Evolutionary conservation across 805 yeast genomes (phyloP).

Genomic region (Alloascoidea hylecoeti): DNA sequence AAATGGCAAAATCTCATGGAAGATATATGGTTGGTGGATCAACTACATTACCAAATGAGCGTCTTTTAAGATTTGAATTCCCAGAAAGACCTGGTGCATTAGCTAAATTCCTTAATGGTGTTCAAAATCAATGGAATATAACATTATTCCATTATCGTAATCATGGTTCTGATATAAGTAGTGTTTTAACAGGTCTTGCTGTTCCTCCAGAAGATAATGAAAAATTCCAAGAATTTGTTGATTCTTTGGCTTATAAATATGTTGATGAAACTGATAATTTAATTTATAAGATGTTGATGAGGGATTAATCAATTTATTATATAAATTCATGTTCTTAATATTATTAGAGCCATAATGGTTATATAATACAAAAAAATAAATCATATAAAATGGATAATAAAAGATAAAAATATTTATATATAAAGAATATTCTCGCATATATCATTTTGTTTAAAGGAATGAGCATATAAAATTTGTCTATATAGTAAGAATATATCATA

Average conservation of each 20-base stretch:
- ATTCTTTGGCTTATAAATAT: conserved; percentile 60
- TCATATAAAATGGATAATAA: too few species aligned
- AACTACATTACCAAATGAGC: conserved; percentile 58
- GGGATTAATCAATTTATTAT: not conserved
- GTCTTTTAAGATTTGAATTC: conserved; percentile 75
- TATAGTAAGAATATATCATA: too few species aligned
- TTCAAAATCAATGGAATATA: conserved; percentile 78
- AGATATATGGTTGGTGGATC: conserved; percentile 94
- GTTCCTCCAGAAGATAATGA: conserved; percentile 61
- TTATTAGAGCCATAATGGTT: too few species aligned
- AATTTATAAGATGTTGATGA: conserved; percentile 73
- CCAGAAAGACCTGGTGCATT: conserved; percentile 97
- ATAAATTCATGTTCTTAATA: not conserved
- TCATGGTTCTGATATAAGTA: conserved; percentile 92
- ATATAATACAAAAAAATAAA: too few species aligned
- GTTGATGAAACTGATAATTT: conserved; percentile 73
- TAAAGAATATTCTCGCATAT: too few species aligned
- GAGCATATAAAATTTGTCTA: too few species aligned
- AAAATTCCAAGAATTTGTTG: conserved; percentile 55
- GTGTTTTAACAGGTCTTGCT: conserved; percentile 78
- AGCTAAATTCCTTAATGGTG: conserved; percentile 55
- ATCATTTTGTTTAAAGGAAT: too few species aligned
- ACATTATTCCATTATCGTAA: conserved; percentile 94
- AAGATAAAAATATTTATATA: too few species aligned
- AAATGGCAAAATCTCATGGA: conserved; percentile 92